Evolutionary conservation across 2,329 filamentous ascomycete species (phyloP).

Genomic region (Intubia oerlemansii): DNA sequence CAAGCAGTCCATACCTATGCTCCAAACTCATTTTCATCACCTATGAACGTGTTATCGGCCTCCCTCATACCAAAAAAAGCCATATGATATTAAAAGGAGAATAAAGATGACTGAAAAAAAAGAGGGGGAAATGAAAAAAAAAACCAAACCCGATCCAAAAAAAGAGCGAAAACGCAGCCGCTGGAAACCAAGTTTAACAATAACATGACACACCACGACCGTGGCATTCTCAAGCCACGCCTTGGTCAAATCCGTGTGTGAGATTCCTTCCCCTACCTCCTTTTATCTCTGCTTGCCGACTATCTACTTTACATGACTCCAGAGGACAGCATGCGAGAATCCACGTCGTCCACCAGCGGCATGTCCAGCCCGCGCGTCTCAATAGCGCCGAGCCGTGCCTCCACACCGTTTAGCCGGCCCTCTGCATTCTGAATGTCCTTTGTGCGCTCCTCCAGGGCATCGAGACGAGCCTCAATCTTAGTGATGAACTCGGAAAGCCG

Average conservation of each 20-base stretch:
- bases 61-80: no score
- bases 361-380: slow-evolving; percentile 16
- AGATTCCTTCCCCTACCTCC: no score
- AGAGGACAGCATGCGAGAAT: slow-evolving; percentile 15
- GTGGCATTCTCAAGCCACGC: no score
- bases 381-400: slow-evolving; percentile 17
- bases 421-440: slow-evolving; percentile 6
- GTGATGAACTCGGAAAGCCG: slow-evolving; percentile 27
- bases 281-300: no score
- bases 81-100: no score
- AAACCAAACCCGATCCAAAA: background rate
- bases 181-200: background rate
- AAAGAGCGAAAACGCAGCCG: no score
- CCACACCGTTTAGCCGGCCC: slow-evolving; percentile 14
- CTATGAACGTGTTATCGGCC: no score
- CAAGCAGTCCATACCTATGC: no score
- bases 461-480: slow-evolving; percentile 31
- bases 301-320: slow-evolving; percentile 15
- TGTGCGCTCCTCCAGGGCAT: slow-evolving; percentile 23
- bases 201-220: no score
- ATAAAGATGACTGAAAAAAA: background rate
- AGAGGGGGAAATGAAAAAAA: background rate
- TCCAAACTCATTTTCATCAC: no score
- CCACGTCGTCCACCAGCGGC: slow-evolving; percentile 19
- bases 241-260: no score